phyloP scores from a whole-genome alignment of 1,284 basidiomycete genomes.

The Rhodotorula sp. region DNA sequence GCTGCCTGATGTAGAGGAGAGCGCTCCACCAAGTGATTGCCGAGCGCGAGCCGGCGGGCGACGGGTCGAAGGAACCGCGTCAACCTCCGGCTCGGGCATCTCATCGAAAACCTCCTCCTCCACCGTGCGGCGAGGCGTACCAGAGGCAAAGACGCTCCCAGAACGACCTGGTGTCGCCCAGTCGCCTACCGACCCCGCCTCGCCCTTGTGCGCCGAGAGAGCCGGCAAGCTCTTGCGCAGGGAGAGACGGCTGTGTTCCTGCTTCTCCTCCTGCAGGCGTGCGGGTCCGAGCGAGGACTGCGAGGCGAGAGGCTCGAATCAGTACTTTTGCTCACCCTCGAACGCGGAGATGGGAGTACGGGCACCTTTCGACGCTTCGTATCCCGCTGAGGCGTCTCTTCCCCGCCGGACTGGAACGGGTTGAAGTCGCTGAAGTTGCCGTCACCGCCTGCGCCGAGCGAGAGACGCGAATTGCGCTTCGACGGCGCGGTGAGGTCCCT shows the following conservation, averaged over 20 bases:
- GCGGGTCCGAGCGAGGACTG: slow-evolving; percentile 29
- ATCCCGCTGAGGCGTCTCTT: slow-evolving; percentile 49
- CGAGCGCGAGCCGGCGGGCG: too few species aligned
- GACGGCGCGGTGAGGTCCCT: neutral
- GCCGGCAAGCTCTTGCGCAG: slow-evolving; percentile 10
- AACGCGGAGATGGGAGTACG: too few species aligned
- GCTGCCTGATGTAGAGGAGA: neutral
- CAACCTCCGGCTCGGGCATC: neutral
- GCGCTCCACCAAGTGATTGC: too few species aligned
- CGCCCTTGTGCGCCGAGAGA: neutral
- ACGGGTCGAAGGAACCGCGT: too few species aligned
- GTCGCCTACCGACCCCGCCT: neutral
- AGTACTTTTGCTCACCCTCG: slow-evolving; percentile 15
- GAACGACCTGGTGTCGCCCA: neutral
- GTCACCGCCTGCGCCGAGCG: neutral
- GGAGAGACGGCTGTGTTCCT: neutral
- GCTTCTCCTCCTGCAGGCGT: slow-evolving; percentile 3
- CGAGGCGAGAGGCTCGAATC: neutral
- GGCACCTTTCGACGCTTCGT: slow-evolving; percentile 39
- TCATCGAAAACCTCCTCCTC: slow-evolving; percentile 1
- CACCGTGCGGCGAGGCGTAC: neutral
- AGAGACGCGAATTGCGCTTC: neutral
- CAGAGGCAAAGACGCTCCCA: too few species aligned
- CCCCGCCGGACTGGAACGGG: slow-evolving; percentile 56
- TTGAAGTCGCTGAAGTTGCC: slow-evolving; percentile 54